These are phyloP conservation scores for Talaromyces piceae DNA, from an alignment of 2,329 filamentous ascomycete species.

Conservation along the genomic window DNA sequence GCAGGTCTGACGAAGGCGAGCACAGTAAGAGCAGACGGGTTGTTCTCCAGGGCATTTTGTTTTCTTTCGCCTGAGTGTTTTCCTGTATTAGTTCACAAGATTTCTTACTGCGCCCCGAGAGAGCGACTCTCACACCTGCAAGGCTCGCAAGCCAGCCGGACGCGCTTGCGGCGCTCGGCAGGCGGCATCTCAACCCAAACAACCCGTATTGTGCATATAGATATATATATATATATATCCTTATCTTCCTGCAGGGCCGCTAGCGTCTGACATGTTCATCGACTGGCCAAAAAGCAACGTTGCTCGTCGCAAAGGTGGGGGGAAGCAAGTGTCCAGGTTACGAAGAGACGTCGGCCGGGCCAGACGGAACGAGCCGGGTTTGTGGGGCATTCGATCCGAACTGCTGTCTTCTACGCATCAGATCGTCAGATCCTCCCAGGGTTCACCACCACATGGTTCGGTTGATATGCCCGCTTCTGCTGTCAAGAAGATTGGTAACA, in stretches of 20 bases:
- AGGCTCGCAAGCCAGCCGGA: slow-evolving; percentile 36
- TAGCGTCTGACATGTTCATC: background rate
- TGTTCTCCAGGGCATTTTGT: slow-evolving; percentile 46
- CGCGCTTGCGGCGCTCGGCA: slow-evolving; percentile 26
- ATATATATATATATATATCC: too few species aligned
- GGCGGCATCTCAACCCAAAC: background rate
- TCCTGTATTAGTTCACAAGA: background rate
- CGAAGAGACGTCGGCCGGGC: background rate
- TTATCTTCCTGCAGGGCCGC: background rate
- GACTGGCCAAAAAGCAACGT: background rate
- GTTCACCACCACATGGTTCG: too few species aligned
- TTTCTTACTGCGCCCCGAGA: background rate
- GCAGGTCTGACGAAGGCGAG: slow-evolving; percentile 42
- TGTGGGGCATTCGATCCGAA: background rate
- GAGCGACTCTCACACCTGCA: slow-evolving; percentile 25
- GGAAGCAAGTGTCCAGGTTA: background rate
- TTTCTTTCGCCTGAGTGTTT: slow-evolving; percentile 41
- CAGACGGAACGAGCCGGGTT: slow-evolving; percentile 1
- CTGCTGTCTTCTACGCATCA: background rate
- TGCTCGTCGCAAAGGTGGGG: background rate
- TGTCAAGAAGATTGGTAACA: too few species aligned
- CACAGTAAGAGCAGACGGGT: slow-evolving; percentile 44
- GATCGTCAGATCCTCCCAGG: too few species aligned
- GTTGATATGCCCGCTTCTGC: too few species aligned
- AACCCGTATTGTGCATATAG: too few species aligned